phyloP scores from a whole-genome alignment of 164 flowering plant genomes.

The Kingdonia uniflora region DNA sequence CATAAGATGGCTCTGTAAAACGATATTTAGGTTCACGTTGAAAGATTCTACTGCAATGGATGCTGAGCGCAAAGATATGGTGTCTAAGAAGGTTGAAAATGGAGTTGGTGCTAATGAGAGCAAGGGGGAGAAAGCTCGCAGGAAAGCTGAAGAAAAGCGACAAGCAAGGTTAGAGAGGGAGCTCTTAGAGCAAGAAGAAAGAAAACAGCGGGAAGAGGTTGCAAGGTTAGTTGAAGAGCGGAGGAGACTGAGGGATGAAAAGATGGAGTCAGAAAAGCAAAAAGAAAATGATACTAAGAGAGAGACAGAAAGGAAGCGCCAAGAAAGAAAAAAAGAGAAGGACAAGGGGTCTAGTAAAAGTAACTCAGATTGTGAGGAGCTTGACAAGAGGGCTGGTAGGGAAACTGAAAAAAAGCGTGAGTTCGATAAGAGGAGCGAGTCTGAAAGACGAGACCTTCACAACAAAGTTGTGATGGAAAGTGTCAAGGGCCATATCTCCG shows the following conservation, averaged over 20 bases:
- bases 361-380: constrained; percentile 80
- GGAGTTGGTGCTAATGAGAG: constrained; percentile 50
- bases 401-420: constrained; percentile 54
- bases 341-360: constrained; percentile 81
- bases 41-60: constrained; percentile 40
- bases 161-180: constrained; percentile 93
- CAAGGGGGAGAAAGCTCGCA: constrained; percentile 77
- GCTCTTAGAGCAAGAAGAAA: constrained; percentile 85
- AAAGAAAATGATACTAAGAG: constrained; percentile 50
- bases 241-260: constrained; percentile 70
- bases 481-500: constrained; percentile 30
- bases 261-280: constrained; percentile 51
- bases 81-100: constrained; percentile 54
- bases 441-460: constrained; percentile 37
- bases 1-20: constrained; percentile 78
- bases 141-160: constrained; percentile 96
- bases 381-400: constrained; percentile 50
- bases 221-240: constrained; percentile 89
- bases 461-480: constrained; percentile 35
- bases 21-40: constrained; percentile 48
- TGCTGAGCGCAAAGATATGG: constrained; percentile 36
- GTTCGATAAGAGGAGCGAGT: constrained; percentile 45
- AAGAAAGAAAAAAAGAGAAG: constrained; percentile 66
- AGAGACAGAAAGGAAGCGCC: constrained; percentile 70
- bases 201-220: constrained; percentile 94